Conservation (phyloP, 306 rosid genomes). For the Trifolium repens region DNA sequence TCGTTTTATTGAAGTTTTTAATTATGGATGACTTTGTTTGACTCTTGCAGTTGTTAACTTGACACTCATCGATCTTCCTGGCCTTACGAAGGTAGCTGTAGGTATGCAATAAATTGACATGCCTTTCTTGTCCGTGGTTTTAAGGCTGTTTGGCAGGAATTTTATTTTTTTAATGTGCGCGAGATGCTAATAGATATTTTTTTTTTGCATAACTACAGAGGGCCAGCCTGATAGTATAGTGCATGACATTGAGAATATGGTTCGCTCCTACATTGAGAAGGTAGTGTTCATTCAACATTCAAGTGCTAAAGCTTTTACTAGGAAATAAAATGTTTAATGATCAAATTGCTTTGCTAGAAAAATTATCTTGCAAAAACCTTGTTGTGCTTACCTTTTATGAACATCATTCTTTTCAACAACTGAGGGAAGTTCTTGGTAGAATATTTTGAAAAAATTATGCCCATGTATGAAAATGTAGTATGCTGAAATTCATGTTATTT, state of each 20-base stretch:
- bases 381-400: conserved; percentile 15
- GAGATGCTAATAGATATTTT: conserved; percentile 27
- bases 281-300: conserved; percentile 50
- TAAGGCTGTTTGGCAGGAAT: not conserved
- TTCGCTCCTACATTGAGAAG: conserved; percentile 94
- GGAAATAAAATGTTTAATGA: conserved; percentile 9
- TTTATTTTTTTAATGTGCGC: conserved; percentile 4
- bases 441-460: not conserved
- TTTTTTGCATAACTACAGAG: conserved; percentile 56
- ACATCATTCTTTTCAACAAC: conserved; percentile 16
- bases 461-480: conserved; percentile 20
- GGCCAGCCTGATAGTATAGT: conserved; percentile 95
- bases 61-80: conserved; percentile 97
- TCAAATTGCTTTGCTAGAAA: conserved; percentile 22
- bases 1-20: not conserved
- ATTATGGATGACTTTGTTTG: conserved; percentile 32
- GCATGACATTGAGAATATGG: conserved; percentile 90
- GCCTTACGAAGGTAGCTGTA: conserved; percentile 95
- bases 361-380: not conserved
- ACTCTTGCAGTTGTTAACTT: conserved; percentile 81
- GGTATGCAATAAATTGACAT: conserved; percentile 56
- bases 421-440: not conserved
- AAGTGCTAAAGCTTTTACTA: conserved; percentile 8
- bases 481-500: conserved; percentile 41
- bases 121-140: conserved; percentile 33